These are phyloP conservation scores for Lolium perenne DNA, from an alignment of 176 grass and related monocot species.

Conservation along the genomic window DNA sequence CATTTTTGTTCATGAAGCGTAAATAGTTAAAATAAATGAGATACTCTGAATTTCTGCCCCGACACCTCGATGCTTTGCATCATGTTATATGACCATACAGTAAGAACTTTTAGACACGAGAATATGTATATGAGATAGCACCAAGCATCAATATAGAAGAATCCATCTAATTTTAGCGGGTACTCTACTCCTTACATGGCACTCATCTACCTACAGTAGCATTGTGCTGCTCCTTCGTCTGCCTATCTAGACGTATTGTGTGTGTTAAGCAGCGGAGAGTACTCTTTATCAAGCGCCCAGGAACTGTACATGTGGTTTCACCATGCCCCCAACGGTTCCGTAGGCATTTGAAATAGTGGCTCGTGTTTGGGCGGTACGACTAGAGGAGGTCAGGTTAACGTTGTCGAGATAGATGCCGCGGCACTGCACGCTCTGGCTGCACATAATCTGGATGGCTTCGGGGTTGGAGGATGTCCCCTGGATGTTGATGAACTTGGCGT, in stretches of 20 bases:
- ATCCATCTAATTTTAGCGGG: background rate
- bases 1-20: too few species aligned
- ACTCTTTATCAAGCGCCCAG: background rate
- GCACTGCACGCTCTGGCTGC: slow-evolving; percentile 55
- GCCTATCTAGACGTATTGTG: background rate
- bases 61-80: background rate
- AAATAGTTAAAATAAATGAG: too few species aligned
- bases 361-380: slow-evolving; percentile 1
- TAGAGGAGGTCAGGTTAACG: slow-evolving; percentile 41
- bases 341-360: slow-evolving; percentile 50
- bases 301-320: slow-evolving; percentile 37
- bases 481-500: too few species aligned
- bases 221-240: background rate
- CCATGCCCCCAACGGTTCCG: slow-evolving; percentile 36
- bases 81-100: background rate
- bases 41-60: too few species aligned
- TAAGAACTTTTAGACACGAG: background rate
- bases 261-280: background rate
- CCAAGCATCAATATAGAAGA: slow-evolving; percentile 2
- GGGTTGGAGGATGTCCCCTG: too few species aligned
- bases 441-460: too few species aligned
- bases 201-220: background rate
- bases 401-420: slow-evolving; percentile 47
- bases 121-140: background rate
- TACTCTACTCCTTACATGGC: background rate